phyloP scores from a whole-genome alignment of 225 moss, liverwort and hornwort genomes.

The Bryoerythrophyllum caledonicum region DNA sequence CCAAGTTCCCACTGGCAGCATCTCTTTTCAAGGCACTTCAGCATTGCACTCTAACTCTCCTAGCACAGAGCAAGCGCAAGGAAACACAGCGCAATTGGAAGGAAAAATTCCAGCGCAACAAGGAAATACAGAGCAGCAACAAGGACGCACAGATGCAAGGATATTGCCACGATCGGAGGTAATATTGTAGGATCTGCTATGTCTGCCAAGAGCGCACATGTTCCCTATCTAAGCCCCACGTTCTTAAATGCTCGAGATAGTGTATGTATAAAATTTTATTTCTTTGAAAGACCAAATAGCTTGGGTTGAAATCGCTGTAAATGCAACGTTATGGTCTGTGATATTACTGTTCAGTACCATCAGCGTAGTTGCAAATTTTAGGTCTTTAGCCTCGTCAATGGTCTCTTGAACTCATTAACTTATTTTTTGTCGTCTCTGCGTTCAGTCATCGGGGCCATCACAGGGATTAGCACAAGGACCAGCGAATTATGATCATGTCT shows the following conservation, averaged over 20 bases:
- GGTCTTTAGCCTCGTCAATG: neutral
- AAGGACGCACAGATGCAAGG: slow-evolving; percentile 8
- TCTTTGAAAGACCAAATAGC: neutral
- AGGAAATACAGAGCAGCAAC: too few relatives aligned
- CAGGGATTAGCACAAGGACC: slow-evolving; percentile 16
- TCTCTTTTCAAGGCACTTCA: slow-evolving; percentile 7
- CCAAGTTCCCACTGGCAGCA: slow-evolving; percentile 25
- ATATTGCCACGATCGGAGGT: slow-evolving; percentile 29
- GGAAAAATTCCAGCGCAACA: too few relatives aligned
- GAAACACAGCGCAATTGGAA: too few relatives aligned
- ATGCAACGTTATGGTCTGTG: neutral
- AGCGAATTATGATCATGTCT: slow-evolving; percentile 19
- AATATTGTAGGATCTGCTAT: slow-evolving; percentile 20
- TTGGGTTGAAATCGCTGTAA: slow-evolving; percentile 7
- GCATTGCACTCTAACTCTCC: slow-evolving; percentile 14
- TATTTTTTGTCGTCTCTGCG: slow-evolving; percentile 16
- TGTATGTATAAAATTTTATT: neutral
- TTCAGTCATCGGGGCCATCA: slow-evolving; percentile 32
- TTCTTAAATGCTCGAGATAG: slow-evolving; percentile 5
- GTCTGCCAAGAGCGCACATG: neutral
- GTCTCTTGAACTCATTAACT: slow-evolving; percentile 1
- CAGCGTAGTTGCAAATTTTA: neutral
- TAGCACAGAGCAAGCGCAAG: neutral
- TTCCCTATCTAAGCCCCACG: neutral
- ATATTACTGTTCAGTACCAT: neutral